These are phyloP conservation scores for Alternaria sp. DNA, from an alignment of 2,329 filamentous ascomycete genomes.

Conservation along the genomic window DNA sequence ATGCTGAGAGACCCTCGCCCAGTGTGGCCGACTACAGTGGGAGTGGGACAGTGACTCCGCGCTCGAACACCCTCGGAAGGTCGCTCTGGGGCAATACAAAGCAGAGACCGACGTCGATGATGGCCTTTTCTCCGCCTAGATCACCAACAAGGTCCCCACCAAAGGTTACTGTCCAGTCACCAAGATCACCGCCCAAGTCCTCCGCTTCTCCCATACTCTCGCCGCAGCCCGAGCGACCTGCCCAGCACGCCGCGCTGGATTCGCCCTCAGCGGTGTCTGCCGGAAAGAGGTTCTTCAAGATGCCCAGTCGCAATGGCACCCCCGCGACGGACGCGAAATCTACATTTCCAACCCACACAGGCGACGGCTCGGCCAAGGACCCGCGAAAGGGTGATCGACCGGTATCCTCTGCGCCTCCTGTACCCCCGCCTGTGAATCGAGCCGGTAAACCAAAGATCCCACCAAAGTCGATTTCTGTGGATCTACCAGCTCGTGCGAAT, in stretches of 20 bases:
- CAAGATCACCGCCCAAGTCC: slow-evolving; percentile 68
- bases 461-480: slow-evolving; percentile 50
- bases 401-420: slow-evolving; percentile 49
- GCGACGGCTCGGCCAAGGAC: slow-evolving; percentile 26
- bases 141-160: slow-evolving; percentile 63
- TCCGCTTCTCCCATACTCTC: slow-evolving; percentile 37
- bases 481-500: slow-evolving; percentile 26
- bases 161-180: slow-evolving; percentile 72
- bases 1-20: slow-evolving; percentile 27
- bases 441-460: slow-evolving; percentile 76
- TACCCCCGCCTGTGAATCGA: slow-evolving; percentile 79
- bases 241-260: slow-evolving; percentile 34
- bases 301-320: slow-evolving; percentile 50
- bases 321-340: slow-evolving; percentile 50
- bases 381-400: slow-evolving; percentile 41
- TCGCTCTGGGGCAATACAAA: slow-evolving; percentile 46
- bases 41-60: slow-evolving; percentile 40
- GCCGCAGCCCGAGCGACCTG: slow-evolving; percentile 41
- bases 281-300: slow-evolving; percentile 42
- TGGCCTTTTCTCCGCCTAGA: slow-evolving; percentile 54
- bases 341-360: slow-evolving; percentile 23
- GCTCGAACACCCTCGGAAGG: slow-evolving; percentile 41
- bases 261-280: slow-evolving; percentile 23
- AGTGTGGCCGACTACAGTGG: slow-evolving; percentile 48
- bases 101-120: slow-evolving; percentile 57